Conservation (phyloP, 495 filamentous ascomycete species). For the Penicillium mononematosum region DNA sequence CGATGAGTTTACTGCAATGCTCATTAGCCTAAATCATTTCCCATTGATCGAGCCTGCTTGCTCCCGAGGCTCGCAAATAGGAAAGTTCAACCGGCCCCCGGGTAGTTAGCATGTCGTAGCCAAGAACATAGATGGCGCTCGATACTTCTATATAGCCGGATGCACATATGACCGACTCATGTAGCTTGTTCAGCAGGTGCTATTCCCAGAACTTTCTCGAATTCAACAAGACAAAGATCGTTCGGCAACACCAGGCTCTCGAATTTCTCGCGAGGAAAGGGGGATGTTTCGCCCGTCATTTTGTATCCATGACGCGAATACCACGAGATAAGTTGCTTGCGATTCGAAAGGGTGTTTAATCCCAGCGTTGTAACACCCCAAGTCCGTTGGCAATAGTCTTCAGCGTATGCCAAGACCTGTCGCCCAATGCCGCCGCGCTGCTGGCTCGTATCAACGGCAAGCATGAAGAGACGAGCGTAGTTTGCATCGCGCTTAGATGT, state of each 20-base stretch:
- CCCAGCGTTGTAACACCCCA: constrained; percentile 33
- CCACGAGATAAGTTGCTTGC: constrained; percentile 42
- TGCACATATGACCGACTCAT: not conserved
- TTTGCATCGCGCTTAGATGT: constrained; percentile 22
- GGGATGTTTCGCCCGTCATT: constrained; percentile 35
- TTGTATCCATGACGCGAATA: constrained; percentile 45
- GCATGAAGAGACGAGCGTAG: constrained; percentile 38
- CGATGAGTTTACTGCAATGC: no score
- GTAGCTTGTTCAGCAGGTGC: not conserved
- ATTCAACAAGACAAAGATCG: constrained; percentile 41
- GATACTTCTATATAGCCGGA: no score
- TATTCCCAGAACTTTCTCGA: constrained; percentile 21
- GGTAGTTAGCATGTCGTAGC: no score
- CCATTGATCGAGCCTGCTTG: no score
- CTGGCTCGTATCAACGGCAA: constrained; percentile 38
- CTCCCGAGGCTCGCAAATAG: no score
- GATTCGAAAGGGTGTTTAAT: constrained; percentile 41
- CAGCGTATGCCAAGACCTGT: constrained; percentile 39
- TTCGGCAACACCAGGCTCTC: constrained; percentile 30
- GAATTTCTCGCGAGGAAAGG: constrained; percentile 40
- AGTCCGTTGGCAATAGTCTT: constrained; percentile 31
- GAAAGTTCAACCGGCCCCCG: no score
- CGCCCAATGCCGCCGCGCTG: constrained; percentile 43
- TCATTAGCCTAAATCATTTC: no score
- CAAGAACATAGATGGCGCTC: no score